Conservation (phyloP, 2,329 filamentous ascomycete species). For the Hortaea werneckii region DNA sequence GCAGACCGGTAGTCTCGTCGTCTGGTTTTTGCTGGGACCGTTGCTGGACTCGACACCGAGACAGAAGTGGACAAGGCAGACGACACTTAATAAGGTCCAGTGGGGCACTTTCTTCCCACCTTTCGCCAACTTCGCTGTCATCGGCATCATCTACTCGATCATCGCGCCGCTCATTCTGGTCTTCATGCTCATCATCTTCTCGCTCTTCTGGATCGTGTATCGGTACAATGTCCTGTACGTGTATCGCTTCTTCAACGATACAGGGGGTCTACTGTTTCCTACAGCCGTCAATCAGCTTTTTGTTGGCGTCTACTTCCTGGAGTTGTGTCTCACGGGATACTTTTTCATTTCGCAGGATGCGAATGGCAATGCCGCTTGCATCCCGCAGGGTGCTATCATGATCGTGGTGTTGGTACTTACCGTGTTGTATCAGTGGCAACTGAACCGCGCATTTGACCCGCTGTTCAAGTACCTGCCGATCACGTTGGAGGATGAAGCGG, state of each 20-base stretch:
- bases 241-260: conserved; percentile 79
- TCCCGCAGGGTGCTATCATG: conserved; percentile 76
- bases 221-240: conserved; percentile 97
- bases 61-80: conserved; percentile 79
- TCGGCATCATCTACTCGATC: conserved; percentile 74
- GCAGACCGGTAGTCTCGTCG: conserved; percentile 66
- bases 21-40: conserved; percentile 73
- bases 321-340: conserved; percentile 76
- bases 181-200: conserved; percentile 88
- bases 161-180: conserved; percentile 83
- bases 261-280: conserved; percentile 84
- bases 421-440: conserved; percentile 62
- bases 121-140: conserved; percentile 93
- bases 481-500: conserved; percentile 89
- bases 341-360: conserved; percentile 66
- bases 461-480: conserved; percentile 85
- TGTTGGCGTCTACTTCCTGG: conserved; percentile 89
- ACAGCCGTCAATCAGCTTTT: conserved; percentile 92
- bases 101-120: conserved; percentile 86
- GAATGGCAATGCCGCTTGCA: conserved; percentile 46
- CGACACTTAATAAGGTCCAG: conserved; percentile 61
- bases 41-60: conserved; percentile 72
- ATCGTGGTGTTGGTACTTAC: conserved; percentile 64
- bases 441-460: conserved; percentile 76
- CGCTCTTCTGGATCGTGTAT: conserved; percentile 85